phyloP scores from a whole-genome alignment of 441 rosid genomes.

The Gossypium schwendimanii region DNA sequence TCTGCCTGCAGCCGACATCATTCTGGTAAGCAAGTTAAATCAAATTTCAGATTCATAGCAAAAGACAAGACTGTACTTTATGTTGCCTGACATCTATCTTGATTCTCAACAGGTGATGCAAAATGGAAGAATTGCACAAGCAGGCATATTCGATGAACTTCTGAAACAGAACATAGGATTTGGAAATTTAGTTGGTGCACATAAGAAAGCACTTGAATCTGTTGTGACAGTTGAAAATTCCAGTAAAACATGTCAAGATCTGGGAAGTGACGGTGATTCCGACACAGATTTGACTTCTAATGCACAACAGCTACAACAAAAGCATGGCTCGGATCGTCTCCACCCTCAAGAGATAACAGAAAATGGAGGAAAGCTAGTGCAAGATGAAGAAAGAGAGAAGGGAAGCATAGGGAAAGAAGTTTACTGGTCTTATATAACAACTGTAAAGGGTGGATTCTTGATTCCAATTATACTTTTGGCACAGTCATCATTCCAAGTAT shows the following conservation, averaged over 20 bases:
- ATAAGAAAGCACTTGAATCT: slow-evolving; percentile 71
- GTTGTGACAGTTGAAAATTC: slow-evolving; percentile 55
- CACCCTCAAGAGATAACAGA: slow-evolving; percentile 49
- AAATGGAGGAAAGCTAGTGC: slow-evolving; percentile 73
- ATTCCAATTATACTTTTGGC: slow-evolving; percentile 82
- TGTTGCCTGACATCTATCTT: not conserved
- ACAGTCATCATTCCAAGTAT: slow-evolving; percentile 73
- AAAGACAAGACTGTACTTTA: not conserved
- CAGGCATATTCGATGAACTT: slow-evolving; percentile 77
- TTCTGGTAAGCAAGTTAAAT: slow-evolving; percentile 53
- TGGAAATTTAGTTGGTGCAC: slow-evolving; percentile 89
- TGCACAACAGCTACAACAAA: slow-evolving; percentile 31
- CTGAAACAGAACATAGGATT: slow-evolving; percentile 75
- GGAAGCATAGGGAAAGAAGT: slow-evolving; percentile 90
- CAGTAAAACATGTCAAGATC: slow-evolving; percentile 37
- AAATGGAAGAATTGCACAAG: slow-evolving; percentile 84
- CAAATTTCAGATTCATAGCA: slow-evolving; percentile 4
- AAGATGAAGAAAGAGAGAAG: slow-evolving; percentile 91
- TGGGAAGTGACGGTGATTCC: slow-evolving; percentile 31
- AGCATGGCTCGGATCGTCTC: slow-evolving; percentile 47
- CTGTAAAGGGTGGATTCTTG: slow-evolving; percentile 67
- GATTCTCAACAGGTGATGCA: slow-evolving; percentile 65
- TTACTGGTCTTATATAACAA: slow-evolving; percentile 75
- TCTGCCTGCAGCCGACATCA: slow-evolving; percentile 93
- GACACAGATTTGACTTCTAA: slow-evolving; percentile 32